Evolutionary conservation across 169 alveolate genomes (phyloP), one percentile per base, ranked within the genome.

Genomic region (Plasmodium adleri): DNA sequence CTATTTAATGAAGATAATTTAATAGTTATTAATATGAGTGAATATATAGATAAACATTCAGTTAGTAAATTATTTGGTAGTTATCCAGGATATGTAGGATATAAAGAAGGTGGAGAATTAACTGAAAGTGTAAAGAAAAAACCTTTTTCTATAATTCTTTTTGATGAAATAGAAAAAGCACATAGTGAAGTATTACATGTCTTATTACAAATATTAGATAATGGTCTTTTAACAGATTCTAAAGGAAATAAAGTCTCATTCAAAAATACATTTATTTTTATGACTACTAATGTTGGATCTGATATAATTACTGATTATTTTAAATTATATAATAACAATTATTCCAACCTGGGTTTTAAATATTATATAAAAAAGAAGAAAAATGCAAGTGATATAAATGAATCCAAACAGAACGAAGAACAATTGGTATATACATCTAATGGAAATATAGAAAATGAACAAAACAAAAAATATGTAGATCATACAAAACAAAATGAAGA

Each of bases 51-150:
- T 66, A 95, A 95, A 45, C 98, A 97, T 91, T 93, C 96, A 59
- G 96, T 97, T 15, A 93, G 97, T 49, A 88, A 96, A 72, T 92
- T 97, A n/a, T 74, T 96, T 17, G 98, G 98, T 9, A 96, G 97
- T 17, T 98, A 97, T 15, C 99, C 99, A 0, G 99, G 99, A 1
- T 96, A 96, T 90, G 94, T 96, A 71, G 98, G 98, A 17, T 96
- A 95, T 74, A 97, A 92, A 54, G 94, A 96, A 54, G 98, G 99
- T 3, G 99, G 99, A 12, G 97, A 96, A 75, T 94, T 95, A 52
- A 96, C 97, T 1, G 97, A 94, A 70, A 92, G 93, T 24, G 96
- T 96, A 66, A 73, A 95, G 63, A 93, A 93, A 32, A 90, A 86
- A 47, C 98, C 98, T 2, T 87, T 95, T 89, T 93, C 97, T 50